Evolutionary conservation across 768 basidiomycete species (phyloP).

Genomic region (Suillus variegatus): DNA sequence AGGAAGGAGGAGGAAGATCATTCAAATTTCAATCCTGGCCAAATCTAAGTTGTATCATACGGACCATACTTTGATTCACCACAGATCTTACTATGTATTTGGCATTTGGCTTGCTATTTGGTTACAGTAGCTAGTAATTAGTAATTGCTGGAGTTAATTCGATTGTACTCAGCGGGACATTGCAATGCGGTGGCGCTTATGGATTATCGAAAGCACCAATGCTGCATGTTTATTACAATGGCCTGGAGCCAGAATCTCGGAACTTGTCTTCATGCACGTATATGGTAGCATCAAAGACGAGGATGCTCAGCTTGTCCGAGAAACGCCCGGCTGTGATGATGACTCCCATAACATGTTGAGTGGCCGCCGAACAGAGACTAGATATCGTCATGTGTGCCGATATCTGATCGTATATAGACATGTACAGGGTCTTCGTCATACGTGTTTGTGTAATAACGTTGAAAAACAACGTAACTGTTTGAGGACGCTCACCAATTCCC

Average conservation of each 20-base stretch:
- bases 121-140: neutral
- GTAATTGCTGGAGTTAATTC: neutral
- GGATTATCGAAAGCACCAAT: neutral
- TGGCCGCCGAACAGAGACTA: too few relatives aligned
- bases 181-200: neutral
- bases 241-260: neutral
- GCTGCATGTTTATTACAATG: neutral
- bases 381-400: too few relatives aligned
- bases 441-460: too few relatives aligned
- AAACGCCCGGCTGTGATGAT: neutral
- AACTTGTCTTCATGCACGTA: neutral
- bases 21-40: neutral
- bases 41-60: neutral
- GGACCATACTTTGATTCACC: constrained; percentile 3
- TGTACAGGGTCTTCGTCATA: too few relatives aligned
- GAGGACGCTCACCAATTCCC: too few relatives aligned
- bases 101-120: constrained; percentile 3
- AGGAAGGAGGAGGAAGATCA: neutral
- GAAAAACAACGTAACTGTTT: too few relatives aligned
- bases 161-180: neutral
- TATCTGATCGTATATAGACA: too few relatives aligned
- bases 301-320: neutral
- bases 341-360: neutral
- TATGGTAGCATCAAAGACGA: neutral
- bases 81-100: constrained; percentile 2